phyloP scores from a whole-genome alignment of 1,284 basidiomycete genomes.

The Tremellales sp. region DNA sequence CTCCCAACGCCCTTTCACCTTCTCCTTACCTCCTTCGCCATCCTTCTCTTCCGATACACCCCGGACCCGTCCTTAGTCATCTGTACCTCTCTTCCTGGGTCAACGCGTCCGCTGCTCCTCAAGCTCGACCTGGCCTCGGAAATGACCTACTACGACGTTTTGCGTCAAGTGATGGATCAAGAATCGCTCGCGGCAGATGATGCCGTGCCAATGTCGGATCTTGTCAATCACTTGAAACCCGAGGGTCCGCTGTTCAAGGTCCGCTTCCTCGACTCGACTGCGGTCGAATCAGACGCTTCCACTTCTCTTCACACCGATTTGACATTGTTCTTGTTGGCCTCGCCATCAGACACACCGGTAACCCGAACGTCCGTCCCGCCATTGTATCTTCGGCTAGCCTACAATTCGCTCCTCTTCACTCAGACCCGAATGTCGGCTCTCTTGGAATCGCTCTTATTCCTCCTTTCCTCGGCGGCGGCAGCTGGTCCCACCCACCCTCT shows the following conservation, averaged over 20 bases:
- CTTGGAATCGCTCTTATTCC: constrained; percentile 77
- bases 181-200: constrained; percentile 83
- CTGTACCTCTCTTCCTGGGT: constrained; percentile 76
- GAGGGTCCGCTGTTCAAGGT: constrained; percentile 76
- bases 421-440: constrained; percentile 70
- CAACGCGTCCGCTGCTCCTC: constrained; percentile 75
- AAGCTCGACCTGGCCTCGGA: constrained; percentile 78
- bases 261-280: constrained; percentile 80
- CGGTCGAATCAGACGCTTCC: constrained; percentile 69
- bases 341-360: constrained; percentile 62
- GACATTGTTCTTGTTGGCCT: constrained; percentile 64
- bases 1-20: constrained; percentile 86
- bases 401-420: constrained; percentile 94
- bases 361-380: constrained; percentile 61
- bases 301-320: constrained; percentile 86
- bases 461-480: constrained; percentile 67
- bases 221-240: constrained; percentile 68
- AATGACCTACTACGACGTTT: constrained; percentile 88
- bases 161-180: constrained; percentile 57
- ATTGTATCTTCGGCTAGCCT: constrained; percentile 77
- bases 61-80: constrained; percentile 93
- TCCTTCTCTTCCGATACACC: constrained; percentile 91
- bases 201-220: constrained; percentile 73
- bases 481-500: constrained; percentile 58
- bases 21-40: constrained; percentile 83